These are phyloP conservation scores for Globisporangium parvum DNA, from an alignment of 352 stramenopile species.

Conservation along the genomic window DNA sequence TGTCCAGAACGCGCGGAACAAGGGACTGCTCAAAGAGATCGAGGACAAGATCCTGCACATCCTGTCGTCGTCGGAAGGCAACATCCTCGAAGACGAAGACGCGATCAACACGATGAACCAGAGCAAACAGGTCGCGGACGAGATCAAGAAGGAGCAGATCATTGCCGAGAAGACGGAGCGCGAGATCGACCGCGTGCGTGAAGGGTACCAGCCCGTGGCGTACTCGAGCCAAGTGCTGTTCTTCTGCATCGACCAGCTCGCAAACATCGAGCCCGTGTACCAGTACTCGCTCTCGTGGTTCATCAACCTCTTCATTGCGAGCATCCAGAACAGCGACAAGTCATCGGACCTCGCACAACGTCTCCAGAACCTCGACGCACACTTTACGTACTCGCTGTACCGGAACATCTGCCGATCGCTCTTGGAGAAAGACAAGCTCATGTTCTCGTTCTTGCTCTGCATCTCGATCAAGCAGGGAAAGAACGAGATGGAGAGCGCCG, in stretches of 20 bases:
- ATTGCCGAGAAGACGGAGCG: constrained; percentile 88
- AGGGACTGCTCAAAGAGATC: constrained; percentile 89
- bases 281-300: constrained; percentile 93
- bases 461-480: constrained; percentile 84
- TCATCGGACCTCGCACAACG: constrained; percentile 67
- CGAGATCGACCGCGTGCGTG: constrained; percentile 87
- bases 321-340: constrained; percentile 82
- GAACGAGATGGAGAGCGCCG: constrained; percentile 65
- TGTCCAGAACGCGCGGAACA: constrained; percentile 89
- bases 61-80: constrained; percentile 86
- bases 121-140: constrained; percentile 85
- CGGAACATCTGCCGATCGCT: constrained; percentile 90
- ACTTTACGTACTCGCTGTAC: constrained; percentile 92
- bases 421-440: constrained; percentile 92
- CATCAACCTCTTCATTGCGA: constrained; percentile 88
- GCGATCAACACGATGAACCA: constrained; percentile 92
- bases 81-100: constrained; percentile 92
- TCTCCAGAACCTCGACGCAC: constrained; percentile 74
- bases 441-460: constrained; percentile 90
- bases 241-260: constrained; percentile 92
- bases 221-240: constrained; percentile 92
- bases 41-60: constrained; percentile 94
- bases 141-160: constrained; percentile 91
- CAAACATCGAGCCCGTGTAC: constrained; percentile 93
- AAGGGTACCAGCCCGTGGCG: constrained; percentile 85